Percentiles rank a stretch among this genome's conserved stretches.
Evolutionary conservation across 495 filamentous ascomycete species (phyloP).

Genomic region (Extremus antarcticus): DNA sequence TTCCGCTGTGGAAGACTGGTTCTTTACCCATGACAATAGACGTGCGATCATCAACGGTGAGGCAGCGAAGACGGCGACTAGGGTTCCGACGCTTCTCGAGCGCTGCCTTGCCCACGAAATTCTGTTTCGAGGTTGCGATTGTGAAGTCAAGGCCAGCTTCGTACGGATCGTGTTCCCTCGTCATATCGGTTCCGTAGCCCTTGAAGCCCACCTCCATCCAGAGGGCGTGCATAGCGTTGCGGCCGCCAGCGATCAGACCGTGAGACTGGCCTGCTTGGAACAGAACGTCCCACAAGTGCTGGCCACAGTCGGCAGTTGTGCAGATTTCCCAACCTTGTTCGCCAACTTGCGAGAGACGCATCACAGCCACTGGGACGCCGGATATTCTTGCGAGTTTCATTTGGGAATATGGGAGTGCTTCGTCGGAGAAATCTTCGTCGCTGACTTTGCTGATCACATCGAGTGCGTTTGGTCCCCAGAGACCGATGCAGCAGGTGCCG

Average conservation of each 20-base stretch:
- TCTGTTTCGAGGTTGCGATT: conserved; percentile 29
- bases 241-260: conserved; percentile 39
- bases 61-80: conserved; percentile 29
- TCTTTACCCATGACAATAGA: conserved; percentile 42
- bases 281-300: conserved; percentile 37
- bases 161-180: conserved; percentile 39
- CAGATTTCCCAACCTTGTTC: conserved; percentile 44
- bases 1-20: conserved; percentile 34
- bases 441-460: conserved; percentile 30
- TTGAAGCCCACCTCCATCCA: conserved; percentile 40
- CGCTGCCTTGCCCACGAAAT: conserved; percentile 34
- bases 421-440: conserved; percentile 34
- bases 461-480: conserved; percentile 40
- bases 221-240: conserved; percentile 38
- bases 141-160: conserved; percentile 35
- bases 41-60: conserved; percentile 36
- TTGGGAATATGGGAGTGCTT: conserved; percentile 32
- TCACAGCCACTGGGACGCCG: conserved; percentile 34
- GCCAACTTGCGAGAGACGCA: conserved; percentile 40
- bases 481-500: conserved; percentile 40
- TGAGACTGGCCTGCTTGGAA: conserved; percentile 36
- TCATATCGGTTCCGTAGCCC: conserved; percentile 37
- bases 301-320: conserved; percentile 37
- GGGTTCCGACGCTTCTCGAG: conserved; percentile 25
- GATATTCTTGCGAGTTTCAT: conserved; percentile 30